Conservation (phyloP, 1,139 yeast species). For the Saccharomyces pastorianus region DNA sequence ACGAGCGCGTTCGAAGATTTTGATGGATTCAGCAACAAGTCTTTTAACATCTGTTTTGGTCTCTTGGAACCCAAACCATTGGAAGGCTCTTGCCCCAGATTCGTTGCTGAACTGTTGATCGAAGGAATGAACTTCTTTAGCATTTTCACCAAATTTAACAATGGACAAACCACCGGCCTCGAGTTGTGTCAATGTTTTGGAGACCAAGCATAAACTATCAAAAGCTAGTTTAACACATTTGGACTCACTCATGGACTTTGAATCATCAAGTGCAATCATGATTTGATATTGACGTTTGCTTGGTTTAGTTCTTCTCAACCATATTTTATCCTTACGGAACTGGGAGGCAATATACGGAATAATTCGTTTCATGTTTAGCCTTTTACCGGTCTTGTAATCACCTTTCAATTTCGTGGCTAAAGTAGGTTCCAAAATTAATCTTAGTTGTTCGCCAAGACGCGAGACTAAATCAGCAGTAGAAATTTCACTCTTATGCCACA, state of each 20-base stretch:
- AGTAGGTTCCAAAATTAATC: conserved; percentile 91
- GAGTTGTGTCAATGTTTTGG: conserved; percentile 85
- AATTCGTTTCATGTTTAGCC: conserved; percentile 93
- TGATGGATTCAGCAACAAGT: conserved; percentile 64
- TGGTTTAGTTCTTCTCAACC: conserved; percentile 97
- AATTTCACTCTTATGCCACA: conserved; percentile 78
- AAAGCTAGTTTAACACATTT: conserved; percentile 84
- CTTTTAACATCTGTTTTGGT: conserved; percentile 74
- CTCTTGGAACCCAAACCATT: conserved; percentile 87
- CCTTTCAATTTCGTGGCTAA: conserved; percentile 89
- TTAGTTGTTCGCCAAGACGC: conserved; percentile 81
- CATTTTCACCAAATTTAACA: conserved; percentile 81
- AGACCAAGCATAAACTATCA: conserved; percentile 88
- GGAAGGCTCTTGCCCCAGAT: conserved; percentile 76
- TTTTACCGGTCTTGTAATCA: conserved; percentile 94
- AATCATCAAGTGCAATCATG: conserved; percentile 95
- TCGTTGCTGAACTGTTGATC: conserved; percentile 77
- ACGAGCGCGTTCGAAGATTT: conserved; percentile 61
- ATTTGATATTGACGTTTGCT: conserved; percentile 95
- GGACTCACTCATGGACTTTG: conserved; percentile 95
- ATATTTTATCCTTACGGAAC: conserved; percentile 93
- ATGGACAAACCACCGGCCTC: conserved; percentile 92
- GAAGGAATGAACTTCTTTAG: conserved; percentile 83
- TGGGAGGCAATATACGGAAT: conserved; percentile 97
- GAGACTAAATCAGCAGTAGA: conserved; percentile 83